phyloP scores from a whole-genome alignment of 2,329 filamentous ascomycete species.

The Grosmannia clavigera region DNA sequence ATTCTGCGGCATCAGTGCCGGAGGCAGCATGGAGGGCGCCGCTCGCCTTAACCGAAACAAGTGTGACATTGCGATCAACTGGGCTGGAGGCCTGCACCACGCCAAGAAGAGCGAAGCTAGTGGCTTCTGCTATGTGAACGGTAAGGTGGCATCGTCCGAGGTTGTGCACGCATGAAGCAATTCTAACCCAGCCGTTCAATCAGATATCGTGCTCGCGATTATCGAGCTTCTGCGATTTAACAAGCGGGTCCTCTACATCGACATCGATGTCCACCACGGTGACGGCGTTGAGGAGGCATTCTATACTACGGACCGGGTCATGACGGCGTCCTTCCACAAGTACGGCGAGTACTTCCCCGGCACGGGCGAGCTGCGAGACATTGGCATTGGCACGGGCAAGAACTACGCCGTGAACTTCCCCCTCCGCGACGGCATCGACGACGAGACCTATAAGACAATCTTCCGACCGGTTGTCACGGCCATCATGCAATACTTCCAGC shows the following conservation, averaged over 20 bases:
- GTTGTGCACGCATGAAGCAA: background rate
- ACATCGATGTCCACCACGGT: constrained; percentile 79
- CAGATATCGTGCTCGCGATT: constrained; percentile 85
- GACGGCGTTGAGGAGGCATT: constrained; percentile 81
- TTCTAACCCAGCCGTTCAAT: background rate
- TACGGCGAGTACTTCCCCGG: constrained; percentile 95
- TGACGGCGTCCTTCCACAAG: constrained; percentile 93
- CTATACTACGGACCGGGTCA: constrained; percentile 70
- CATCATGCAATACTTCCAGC: constrained; percentile 79
- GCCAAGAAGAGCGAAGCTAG: constrained; percentile 94
- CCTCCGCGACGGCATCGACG: constrained; percentile 82
- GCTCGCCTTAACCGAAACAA: constrained; percentile 81
- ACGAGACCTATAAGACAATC: constrained; percentile 77
- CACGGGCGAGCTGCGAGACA: constrained; percentile 76
- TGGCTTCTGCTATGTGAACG: constrained; percentile 98
- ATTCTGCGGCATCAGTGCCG: constrained; percentile 89
- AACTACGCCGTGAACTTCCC: constrained; percentile 88
- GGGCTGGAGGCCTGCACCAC: constrained; percentile 94
- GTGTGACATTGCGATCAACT: constrained; percentile 95
- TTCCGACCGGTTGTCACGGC: constrained; percentile 83
- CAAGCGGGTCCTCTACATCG: constrained; percentile 92
- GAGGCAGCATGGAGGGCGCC: constrained; percentile 87
- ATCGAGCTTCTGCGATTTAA: constrained; percentile 84
- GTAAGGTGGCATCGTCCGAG: constrained; percentile 22
- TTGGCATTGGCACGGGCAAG: constrained; percentile 77